Percentiles rank a stretch among this genome's conserved stretches.
These are phyloP conservation scores for Hanseniaspora lachancei DNA, from an alignment of 805 yeast species.

Conservation along the genomic window DNA sequence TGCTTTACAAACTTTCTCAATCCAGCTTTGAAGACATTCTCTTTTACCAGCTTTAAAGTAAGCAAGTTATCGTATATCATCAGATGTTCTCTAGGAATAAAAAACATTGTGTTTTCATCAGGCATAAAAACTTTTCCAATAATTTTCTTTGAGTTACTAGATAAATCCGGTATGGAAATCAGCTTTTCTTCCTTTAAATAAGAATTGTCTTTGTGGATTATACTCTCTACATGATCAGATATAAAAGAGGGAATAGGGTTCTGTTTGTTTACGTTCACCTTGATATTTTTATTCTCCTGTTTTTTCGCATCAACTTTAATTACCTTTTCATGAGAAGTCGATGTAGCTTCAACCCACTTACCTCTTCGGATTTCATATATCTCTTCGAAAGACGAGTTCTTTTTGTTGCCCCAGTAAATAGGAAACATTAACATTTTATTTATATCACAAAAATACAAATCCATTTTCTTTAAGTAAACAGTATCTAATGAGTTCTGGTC, in stretches of 20 bases:
- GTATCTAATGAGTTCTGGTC: background rate
- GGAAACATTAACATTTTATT: constrained; percentile 5
- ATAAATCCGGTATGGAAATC: background rate
- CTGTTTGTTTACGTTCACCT: background rate
- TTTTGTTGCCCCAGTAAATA: constrained; percentile 3
- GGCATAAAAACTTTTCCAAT: constrained; percentile 4
- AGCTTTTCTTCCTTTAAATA: constrained; percentile 1
- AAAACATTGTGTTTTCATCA: constrained; percentile 7
- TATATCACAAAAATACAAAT: constrained; percentile 1
- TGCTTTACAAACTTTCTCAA: constrained; percentile 3
- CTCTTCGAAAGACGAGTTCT: background rate
- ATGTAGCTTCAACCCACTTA: constrained; percentile 2
- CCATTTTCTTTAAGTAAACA: background rate
- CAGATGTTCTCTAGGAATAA: constrained; percentile 7
- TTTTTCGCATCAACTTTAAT: background rate
- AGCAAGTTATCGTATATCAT: constrained; percentile 2
- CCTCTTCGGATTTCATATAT: constrained; percentile 11
- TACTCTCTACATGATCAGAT: constrained; percentile 3
- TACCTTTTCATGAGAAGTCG: background rate
- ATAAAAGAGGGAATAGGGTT: background rate
- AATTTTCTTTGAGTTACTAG: background rate
- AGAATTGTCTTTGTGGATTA: background rate
- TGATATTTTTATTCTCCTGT: background rate
- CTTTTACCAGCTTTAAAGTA: background rate
- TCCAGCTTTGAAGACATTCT: constrained; percentile 5